phyloP scores from a whole-genome alignment of 1,284 basidiomycete genomes.

The Sporisorium sorghi region DNA sequence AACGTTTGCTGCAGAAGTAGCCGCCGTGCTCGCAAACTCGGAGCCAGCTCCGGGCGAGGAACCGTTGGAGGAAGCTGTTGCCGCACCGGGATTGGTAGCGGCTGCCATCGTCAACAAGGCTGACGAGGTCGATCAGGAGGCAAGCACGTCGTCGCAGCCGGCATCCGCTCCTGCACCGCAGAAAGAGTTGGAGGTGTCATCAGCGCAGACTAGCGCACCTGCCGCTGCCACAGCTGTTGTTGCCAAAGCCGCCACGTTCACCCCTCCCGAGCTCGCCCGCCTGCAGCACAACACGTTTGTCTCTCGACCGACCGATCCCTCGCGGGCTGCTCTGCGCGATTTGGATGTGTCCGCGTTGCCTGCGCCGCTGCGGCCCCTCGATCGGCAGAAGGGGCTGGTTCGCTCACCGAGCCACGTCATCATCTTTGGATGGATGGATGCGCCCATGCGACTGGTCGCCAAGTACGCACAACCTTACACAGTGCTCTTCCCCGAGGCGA shows the following conservation, averaged over 20 bases:
- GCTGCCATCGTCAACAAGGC: slow-evolving; percentile 12
- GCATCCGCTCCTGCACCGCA: not conserved
- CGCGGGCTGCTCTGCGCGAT: slow-evolving; percentile 16
- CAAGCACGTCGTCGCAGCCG: not conserved
- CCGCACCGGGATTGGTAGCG: slow-evolving; percentile 17
- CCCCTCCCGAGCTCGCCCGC: slow-evolving; percentile 27
- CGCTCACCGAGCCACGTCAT: slow-evolving; percentile 35
- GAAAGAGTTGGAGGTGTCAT: not conserved
- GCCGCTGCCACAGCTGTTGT: slow-evolving; percentile 16
- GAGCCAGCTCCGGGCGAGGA: slow-evolving; percentile 9
- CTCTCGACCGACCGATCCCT: slow-evolving; percentile 29
- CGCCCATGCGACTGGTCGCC: slow-evolving; percentile 53
- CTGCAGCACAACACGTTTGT: slow-evolving; percentile 43
- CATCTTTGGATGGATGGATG: slow-evolving; percentile 67
- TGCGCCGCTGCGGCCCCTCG: slow-evolving; percentile 27
- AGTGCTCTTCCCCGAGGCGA: slow-evolving; percentile 56
- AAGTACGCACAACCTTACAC: slow-evolving; percentile 64
- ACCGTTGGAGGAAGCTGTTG: slow-evolving; percentile 5
- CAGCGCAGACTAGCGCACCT: slow-evolving; percentile 2
- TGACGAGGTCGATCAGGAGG: not conserved
- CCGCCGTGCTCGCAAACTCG: slow-evolving; percentile 12
- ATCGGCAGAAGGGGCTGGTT: slow-evolving; percentile 8
- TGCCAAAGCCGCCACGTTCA: slow-evolving; percentile 17
- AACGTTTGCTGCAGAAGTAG: slow-evolving; percentile 21
- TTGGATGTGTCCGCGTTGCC: slow-evolving; percentile 25